Conservation (phyloP, 73 alveolate genomes). For the Blepharisma japonicum region DNA sequence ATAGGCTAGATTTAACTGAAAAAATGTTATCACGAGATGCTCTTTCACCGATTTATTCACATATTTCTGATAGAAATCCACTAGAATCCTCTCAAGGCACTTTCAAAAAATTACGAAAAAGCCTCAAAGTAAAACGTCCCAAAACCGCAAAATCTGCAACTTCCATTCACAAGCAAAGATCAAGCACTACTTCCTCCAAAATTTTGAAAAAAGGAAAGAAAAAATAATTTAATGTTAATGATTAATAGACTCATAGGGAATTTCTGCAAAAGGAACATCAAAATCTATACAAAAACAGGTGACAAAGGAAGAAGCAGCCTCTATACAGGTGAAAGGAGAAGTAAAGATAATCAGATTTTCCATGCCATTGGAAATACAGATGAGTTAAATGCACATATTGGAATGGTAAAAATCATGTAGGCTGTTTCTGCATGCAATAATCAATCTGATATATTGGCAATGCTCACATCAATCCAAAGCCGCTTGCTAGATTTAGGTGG, state of each 20-base stretch:
- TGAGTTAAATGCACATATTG: conserved; percentile 66
- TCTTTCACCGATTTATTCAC: no score
- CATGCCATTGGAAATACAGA: conserved; percentile 59
- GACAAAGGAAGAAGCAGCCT: conserved; percentile 72
- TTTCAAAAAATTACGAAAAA: no score
- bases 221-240: neutral
- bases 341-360: conserved; percentile 49
- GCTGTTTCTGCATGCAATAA: neutral
- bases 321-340: conserved; percentile 60
- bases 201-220: neutral
- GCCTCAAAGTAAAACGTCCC: no score
- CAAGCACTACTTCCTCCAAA: neutral
- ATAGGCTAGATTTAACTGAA: no score
- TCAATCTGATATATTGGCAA: neutral
- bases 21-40: no score
- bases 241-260: no score
- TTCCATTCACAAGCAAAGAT: no score
- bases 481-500: conserved; percentile 66
- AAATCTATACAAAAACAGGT: conserved; percentile 66
- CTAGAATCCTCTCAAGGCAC: no score
- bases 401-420: conserved; percentile 36
- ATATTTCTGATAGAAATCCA: no score
- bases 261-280: conserved; percentile 14
- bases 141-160: no score
- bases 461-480: conserved; percentile 42